phyloP scores from a whole-genome alignment of 257 asterid species.

The Fraxinus pennsylvanica region DNA sequence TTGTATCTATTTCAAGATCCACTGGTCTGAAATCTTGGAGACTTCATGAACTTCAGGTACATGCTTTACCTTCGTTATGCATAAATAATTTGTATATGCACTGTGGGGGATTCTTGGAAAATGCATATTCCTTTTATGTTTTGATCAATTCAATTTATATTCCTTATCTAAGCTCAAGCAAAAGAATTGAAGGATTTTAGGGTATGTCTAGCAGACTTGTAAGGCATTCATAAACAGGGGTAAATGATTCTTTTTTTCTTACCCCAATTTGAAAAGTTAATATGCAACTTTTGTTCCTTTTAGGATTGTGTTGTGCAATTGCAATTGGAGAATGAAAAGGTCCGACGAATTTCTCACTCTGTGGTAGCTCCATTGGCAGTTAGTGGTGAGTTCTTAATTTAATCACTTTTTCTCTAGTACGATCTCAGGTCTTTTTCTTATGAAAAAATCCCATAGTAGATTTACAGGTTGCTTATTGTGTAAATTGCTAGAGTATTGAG shows the following conservation, averaged over 20 bases:
- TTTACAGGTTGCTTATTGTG: background rate
- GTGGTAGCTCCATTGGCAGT: constrained; percentile 89
- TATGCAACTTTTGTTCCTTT: constrained; percentile 9
- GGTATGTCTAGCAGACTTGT: too few relatives aligned
- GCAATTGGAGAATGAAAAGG: constrained; percentile 75
- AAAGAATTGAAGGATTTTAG: background rate
- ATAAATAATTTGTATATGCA: background rate
- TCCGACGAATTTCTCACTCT: constrained; percentile 70
- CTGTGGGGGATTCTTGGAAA: constrained; percentile 3
- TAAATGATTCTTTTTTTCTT: too few relatives aligned
- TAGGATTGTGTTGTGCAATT: constrained; percentile 59
- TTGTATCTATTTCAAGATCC: constrained; percentile 65
- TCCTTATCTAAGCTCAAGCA: background rate
- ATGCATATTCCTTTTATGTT: background rate
- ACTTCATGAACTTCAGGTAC: constrained; percentile 66
- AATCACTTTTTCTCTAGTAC: constrained; percentile 1
- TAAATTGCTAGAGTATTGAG: background rate
- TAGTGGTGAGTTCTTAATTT: constrained; percentile 66
- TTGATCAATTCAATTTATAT: background rate
- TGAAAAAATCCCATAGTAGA: background rate
- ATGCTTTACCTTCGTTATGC: constrained; percentile 2
- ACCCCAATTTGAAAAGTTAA: background rate
- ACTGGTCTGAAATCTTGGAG: constrained; percentile 49
- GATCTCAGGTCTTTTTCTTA: background rate
- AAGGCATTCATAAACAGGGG: too few relatives aligned